Percentiles rank a stretch among this genome's conserved stretches.
Conservation (phyloP, 2,329 filamentous ascomycete genomes). For the Arthrobotrys iridis region DNA sequence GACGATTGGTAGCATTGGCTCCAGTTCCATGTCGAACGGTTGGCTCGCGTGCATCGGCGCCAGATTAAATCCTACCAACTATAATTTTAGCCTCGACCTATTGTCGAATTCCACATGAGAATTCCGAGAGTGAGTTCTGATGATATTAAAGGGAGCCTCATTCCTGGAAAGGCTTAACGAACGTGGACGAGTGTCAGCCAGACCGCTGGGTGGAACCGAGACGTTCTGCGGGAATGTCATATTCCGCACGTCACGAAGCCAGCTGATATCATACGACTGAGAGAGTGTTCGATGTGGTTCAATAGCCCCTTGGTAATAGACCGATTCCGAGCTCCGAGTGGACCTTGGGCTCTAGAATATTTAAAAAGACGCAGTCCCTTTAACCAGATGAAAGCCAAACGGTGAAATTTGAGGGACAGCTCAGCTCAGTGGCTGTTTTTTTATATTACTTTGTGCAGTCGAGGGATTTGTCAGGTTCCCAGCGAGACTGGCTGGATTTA, state of each 20-base stretch:
- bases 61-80: conserved; percentile 2
- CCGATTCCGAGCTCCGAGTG: not conserved
- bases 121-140: not conserved
- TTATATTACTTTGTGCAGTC: no score
- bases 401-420: no score
- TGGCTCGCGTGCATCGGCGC: conserved; percentile 20
- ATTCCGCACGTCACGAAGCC: not conserved
- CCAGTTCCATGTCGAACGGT: conserved; percentile 12
- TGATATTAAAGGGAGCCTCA: conserved; percentile 15
- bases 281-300: not conserved
- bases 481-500: no score
- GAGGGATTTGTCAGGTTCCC: no score
- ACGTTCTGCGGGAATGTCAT: conserved; percentile 22
- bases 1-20: conserved; percentile 10
- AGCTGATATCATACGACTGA: no score
- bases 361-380: no score
- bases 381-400: no score
- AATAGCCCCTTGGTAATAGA: not conserved
- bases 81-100: conserved; percentile 16
- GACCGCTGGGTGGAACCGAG: conserved; percentile 15
- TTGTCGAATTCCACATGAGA: conserved; percentile 10
- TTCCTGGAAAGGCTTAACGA: conserved; percentile 9
- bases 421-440: no score
- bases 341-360: no score
- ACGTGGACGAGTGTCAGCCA: conserved; percentile 16